Evolutionary conservation across 2,329 filamentous ascomycete species (phyloP).

Genomic region (Monosporascus sp.): DNA sequence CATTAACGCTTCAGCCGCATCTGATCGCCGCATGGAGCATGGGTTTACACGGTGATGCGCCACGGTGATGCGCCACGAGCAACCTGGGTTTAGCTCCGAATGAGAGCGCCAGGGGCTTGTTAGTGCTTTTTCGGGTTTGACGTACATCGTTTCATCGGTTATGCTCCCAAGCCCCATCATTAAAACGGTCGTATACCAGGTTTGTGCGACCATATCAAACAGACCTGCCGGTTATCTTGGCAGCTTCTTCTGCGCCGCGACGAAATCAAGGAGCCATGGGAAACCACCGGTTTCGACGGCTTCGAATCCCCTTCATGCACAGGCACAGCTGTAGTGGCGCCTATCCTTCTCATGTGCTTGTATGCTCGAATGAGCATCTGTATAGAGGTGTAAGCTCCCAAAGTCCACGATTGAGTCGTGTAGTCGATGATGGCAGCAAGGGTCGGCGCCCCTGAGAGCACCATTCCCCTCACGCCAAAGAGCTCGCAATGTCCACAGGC

Average conservation of each 20-base stretch:
- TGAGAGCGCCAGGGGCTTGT: not conserved
- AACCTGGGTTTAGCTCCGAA: not conserved
- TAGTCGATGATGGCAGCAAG: not conserved
- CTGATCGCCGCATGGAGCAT: not conserved
- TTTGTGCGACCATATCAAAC: constrained; percentile 20
- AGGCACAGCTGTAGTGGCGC: not conserved
- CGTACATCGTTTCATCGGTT: constrained; percentile 17
- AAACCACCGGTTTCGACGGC: not conserved
- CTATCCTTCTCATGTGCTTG: not conserved
- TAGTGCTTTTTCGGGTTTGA: constrained; percentile 10
- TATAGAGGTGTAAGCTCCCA: not conserved
- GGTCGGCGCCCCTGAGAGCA: not conserved
- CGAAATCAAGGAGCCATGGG: constrained; percentile 6
- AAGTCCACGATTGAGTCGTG: not conserved
- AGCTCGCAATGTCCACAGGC: constrained; percentile 32
- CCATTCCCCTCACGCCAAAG: constrained; percentile 46
- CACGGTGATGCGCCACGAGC: not conserved
- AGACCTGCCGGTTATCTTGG: constrained; percentile 16
- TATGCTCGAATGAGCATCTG: not conserved
- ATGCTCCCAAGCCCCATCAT: constrained; percentile 20
- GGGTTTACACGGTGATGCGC: not conserved
- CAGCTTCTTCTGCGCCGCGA: constrained; percentile 12
- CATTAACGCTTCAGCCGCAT: not conserved
- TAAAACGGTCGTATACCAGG: constrained; percentile 13
- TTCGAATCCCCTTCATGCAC: not conserved